Percentiles rank a stretch among this genome's conserved stretches.
phyloP scores from a whole-genome alignment of 192 early-diverging fungal genomes.

The Gigaspora rosea region DNA sequence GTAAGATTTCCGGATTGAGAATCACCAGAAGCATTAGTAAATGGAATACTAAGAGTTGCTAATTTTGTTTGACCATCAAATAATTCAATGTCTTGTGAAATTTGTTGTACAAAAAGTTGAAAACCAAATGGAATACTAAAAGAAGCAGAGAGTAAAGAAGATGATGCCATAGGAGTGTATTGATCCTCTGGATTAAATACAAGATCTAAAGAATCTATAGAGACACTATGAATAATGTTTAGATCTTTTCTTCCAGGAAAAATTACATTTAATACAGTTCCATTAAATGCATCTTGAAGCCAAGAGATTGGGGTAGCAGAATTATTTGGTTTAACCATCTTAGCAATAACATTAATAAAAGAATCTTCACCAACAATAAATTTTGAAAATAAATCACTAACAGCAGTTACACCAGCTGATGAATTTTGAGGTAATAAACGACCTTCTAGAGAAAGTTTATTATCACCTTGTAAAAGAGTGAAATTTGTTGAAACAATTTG shows the following conservation, averaged over 20 bases:
- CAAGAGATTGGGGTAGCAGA: conserved; percentile 42
- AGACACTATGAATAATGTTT: conserved; percentile 54
- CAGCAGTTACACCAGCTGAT: conserved; percentile 44
- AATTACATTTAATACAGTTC: conserved; percentile 54
- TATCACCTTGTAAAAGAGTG: conserved; percentile 41
- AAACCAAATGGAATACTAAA: conserved; percentile 68
- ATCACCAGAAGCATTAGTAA: conserved; percentile 44
- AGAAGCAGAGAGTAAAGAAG: conserved; percentile 48
- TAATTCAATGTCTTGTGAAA: conserved; percentile 56
- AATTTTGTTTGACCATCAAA: conserved; percentile 38
- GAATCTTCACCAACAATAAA: conserved; percentile 54
- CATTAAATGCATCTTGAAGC: conserved; percentile 53
- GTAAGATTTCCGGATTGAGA: conserved; percentile 46
- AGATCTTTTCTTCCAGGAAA: conserved; percentile 44
- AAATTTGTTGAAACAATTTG: conserved; percentile 48
- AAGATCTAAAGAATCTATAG: conserved; percentile 56
- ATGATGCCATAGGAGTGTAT: conserved; percentile 52
- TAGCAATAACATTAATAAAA: conserved; percentile 50
- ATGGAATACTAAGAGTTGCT: conserved; percentile 35
- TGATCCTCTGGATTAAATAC: conserved; percentile 47
- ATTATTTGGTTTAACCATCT: conserved; percentile 51
- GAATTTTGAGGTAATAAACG: conserved; percentile 52
- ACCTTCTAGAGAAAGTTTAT: conserved; percentile 56
- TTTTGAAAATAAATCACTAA: conserved; percentile 54
- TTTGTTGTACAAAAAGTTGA: conserved; percentile 55